A percentile compares a stretch with the other conserved stretches of the same genome.
Evolutionary conservation across 2,329 filamentous ascomycete species (phyloP).

Genomic region (Atkinsonella hypoxylon): DNA sequence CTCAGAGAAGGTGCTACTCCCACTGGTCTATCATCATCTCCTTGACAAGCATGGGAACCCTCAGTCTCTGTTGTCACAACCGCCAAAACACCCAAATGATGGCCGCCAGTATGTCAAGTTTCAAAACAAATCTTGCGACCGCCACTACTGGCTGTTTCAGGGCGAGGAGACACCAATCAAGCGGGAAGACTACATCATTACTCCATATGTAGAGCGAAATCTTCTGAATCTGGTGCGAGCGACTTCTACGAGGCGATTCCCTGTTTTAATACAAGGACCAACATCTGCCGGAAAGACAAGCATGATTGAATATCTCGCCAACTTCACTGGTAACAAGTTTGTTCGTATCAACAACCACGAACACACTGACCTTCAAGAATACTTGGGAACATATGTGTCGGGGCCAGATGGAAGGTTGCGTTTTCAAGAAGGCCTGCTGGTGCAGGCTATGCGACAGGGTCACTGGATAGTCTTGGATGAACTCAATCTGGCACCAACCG

Average conservation of each 20-base stretch:
- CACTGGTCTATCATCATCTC: conserved; percentile 70
- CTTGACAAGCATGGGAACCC: conserved; percentile 56
- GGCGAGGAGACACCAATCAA: conserved; percentile 53
- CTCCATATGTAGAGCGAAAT: conserved; percentile 88
- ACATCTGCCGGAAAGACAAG: conserved; percentile 97
- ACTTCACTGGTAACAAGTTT: conserved; percentile 91
- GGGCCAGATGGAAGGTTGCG: conserved; percentile 70
- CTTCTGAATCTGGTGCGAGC: conserved; percentile 89
- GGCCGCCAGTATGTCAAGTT: conserved; percentile 72
- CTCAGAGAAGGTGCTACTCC: conserved; percentile 68
- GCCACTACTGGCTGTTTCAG: conserved; percentile 83
- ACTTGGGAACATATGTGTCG: conserved; percentile 88
- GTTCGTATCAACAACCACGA: conserved; percentile 99
- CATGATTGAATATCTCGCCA: conserved; percentile 98
- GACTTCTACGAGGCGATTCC: conserved; percentile 82
- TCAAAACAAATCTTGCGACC: conserved; percentile 46
- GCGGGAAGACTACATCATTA: conserved; percentile 88
- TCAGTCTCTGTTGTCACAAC: conserved; percentile 63
- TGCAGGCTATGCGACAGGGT: conserved; percentile 82
- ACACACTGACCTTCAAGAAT: conserved; percentile 96
- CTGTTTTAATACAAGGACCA: conserved; percentile 88
- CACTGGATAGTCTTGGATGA: conserved; percentile 99
- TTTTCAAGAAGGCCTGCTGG: conserved; percentile 89
- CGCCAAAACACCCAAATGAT: conserved; percentile 65
- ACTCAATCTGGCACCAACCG: conserved; percentile 89